Conservation (phyloP, 1,139 yeast genomes). For the Debaryomyces nepalensis region DNA sequence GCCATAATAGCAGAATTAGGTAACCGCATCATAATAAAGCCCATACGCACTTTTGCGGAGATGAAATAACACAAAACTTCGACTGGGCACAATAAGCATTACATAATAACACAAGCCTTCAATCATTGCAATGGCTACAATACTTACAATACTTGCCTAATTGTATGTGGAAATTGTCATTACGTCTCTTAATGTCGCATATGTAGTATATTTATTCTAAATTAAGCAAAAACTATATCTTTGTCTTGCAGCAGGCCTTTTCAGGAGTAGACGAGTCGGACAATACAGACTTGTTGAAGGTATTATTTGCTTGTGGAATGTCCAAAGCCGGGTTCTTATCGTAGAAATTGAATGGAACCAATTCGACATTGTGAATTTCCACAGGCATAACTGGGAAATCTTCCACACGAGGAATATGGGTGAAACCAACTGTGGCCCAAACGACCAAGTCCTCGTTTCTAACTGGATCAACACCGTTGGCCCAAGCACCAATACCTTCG, state of each 20-base stretch:
- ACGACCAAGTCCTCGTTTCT: slow-evolving; percentile 82
- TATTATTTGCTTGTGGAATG: slow-evolving; percentile 73
- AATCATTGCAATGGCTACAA: neutral
- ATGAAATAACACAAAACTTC: slow-evolving; percentile 3
- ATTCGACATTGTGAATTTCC: slow-evolving; percentile 69
- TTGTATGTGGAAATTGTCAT: neutral
- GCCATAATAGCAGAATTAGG: slow-evolving; percentile 8
- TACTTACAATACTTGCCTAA: neutral
- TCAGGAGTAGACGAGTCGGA: slow-evolving; percentile 30
- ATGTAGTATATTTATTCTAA: neutral
- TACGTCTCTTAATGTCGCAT: neutral
- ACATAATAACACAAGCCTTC: neutral
- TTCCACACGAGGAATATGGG: slow-evolving; percentile 87
- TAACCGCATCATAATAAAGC: slow-evolving; percentile 6
- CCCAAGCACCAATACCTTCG: slow-evolving; percentile 68
- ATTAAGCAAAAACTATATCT: slow-evolving; percentile 15
- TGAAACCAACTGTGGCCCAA: slow-evolving; percentile 87
- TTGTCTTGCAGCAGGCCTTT: slow-evolving; percentile 51
- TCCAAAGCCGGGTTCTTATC: slow-evolving; percentile 83
- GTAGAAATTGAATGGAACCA: slow-evolving; percentile 80
- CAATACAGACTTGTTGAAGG: slow-evolving; percentile 70
- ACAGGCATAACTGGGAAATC: slow-evolving; percentile 96
- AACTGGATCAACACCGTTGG: slow-evolving; percentile 68
- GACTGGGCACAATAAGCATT: slow-evolving; percentile 1
- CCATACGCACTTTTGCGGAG: slow-evolving; percentile 8